Evolutionary conservation across 805 yeast genomes (phyloP).

Genomic region (Yamadazyma sp.): DNA sequence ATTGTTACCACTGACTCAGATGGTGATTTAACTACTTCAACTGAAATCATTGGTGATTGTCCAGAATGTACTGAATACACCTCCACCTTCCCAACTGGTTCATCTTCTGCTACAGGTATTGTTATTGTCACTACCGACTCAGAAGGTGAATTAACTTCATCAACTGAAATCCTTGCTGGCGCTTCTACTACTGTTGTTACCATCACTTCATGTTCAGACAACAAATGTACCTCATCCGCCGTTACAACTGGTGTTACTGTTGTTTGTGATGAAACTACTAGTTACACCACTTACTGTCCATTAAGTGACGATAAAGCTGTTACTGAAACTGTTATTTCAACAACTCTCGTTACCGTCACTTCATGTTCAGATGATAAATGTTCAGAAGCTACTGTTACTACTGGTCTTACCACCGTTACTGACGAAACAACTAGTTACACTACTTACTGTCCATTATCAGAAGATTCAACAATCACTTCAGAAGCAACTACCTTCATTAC

Average conservation of each 20-base stretch:
- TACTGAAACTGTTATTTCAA: conserved; percentile 15
- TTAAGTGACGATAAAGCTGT: conserved; percentile 9
- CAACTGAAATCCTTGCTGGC: conserved; percentile 15
- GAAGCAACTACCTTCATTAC: conserved; percentile 4
- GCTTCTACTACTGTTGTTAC: conserved; percentile 25
- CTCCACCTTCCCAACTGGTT: conserved; percentile 4
- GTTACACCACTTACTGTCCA: conserved; percentile 17
- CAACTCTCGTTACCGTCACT: conserved; percentile 31
- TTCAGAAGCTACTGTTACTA: conserved; percentile 24
- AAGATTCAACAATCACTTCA: conserved; percentile 9
- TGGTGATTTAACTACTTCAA: conserved; percentile 10
- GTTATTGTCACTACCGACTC: conserved; percentile 15
- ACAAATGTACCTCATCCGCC: conserved; percentile 27
- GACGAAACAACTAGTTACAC: conserved; percentile 18
- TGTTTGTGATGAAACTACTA: conserved; percentile 22
- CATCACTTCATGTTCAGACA: conserved; percentile 32
- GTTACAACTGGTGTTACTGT: conserved; percentile 37
- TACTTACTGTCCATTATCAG: conserved; percentile 17
- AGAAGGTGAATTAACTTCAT: conserved; percentile 13
- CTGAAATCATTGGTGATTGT: conserved; percentile 6
- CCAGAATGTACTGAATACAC: conserved; percentile 6
- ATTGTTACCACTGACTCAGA: conserved; percentile 15
- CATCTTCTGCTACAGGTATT: conserved; percentile 2
- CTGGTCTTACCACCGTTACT: conserved; percentile 26
- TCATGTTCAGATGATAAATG: conserved; percentile 33